Conservation (phyloP, 805 yeast species). For the Candida nemodendra region DNA sequence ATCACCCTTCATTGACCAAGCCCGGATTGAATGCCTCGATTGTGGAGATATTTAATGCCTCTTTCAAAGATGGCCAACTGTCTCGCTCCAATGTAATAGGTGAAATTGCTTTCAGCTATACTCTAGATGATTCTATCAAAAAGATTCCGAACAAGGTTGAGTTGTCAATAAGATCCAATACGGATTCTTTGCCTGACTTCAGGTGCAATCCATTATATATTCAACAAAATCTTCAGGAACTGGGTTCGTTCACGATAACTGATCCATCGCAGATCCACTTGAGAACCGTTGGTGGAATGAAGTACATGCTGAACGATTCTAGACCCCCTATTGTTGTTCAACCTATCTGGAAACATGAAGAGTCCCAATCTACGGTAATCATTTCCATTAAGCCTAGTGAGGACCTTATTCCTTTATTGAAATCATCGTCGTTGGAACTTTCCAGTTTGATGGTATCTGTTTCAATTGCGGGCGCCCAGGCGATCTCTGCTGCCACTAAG, state of each 20-base stretch:
- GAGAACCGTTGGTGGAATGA: slow-evolving; percentile 76
- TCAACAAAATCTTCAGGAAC: slow-evolving; percentile 36
- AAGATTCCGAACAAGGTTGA: slow-evolving; percentile 43
- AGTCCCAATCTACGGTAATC: slow-evolving; percentile 81
- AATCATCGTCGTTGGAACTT: slow-evolving; percentile 41
- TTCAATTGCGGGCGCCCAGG: slow-evolving; percentile 59
- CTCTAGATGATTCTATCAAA: slow-evolving; percentile 31
- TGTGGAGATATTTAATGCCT: slow-evolving; percentile 82
- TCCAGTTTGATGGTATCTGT: slow-evolving; percentile 63
- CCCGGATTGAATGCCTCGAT: slow-evolving; percentile 80
- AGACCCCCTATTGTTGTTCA: slow-evolving; percentile 66
- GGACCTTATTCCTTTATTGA: slow-evolving; percentile 35
- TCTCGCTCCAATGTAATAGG: slow-evolving; percentile 68
- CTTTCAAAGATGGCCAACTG: slow-evolving; percentile 65
- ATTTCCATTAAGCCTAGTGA: slow-evolving; percentile 62
- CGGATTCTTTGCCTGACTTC: slow-evolving; percentile 42
- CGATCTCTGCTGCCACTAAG: slow-evolving; percentile 76
- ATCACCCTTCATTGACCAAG: slow-evolving; percentile 48
- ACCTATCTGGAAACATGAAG: slow-evolving; percentile 90
- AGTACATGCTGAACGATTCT: slow-evolving; percentile 58
- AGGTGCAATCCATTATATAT: slow-evolving; percentile 55
- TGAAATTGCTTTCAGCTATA: slow-evolving; percentile 80
- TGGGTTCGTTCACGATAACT: slow-evolving; percentile 37
- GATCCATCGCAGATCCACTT: slow-evolving; percentile 52
- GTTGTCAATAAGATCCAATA: slow-evolving; percentile 37